Evolutionary conservation across 1,139 yeast genomes (phyloP), one percentile per base, ranked within the genome.

Genomic region (Yamadazyma oceani): DNA sequence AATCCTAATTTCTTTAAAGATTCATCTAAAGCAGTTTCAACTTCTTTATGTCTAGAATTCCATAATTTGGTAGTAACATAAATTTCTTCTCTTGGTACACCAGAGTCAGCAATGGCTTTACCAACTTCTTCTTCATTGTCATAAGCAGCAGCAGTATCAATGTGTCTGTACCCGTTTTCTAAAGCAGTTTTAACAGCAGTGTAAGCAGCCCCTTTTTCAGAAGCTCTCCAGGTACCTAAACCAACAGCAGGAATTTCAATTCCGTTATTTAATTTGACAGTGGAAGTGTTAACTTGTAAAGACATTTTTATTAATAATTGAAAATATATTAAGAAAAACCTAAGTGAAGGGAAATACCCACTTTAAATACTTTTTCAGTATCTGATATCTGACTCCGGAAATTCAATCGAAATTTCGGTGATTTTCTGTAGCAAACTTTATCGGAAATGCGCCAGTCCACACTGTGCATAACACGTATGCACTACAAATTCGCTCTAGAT

Each of bases 61-160:
- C 89, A 82, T 50, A 87, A 70, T 61, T 88, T 89, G 50, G 96
- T 86, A 52, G 95, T 87, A 48, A 88, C 64, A 49, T 83, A 88
- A 42, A 88, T 53, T 36, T 87, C 84, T 40, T 76, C 78, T 58
- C 96, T 75, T 42, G 84, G 81, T 37, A 85, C 71, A 29, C 82
- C 82, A 28, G 86, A 78, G 39, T 83, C 85, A 43, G 66, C 77
- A 56, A 85, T 79, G 21, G 74, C 82, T 41, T 56, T 54, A 35
- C 95, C 95, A 40, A 87, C 87, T 40, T 70, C 77, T 28, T 61
- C 79, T 58, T 85, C 92, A 54, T 84, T 85, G 21, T 68, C 69
- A 59, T 85, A 85, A 40, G 73, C 73, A 37, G 80, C 81, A 35
- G 95, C 95, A 43, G 88, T 78, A 58, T 86, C 95, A 48, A 87